A percentile compares a stretch with the other conserved stretches of the same genome.
These are phyloP conservation scores for Dendrocalamus latiflorus DNA, from an alignment of 202 grass and related monocot species.

Conservation along the genomic window DNA sequence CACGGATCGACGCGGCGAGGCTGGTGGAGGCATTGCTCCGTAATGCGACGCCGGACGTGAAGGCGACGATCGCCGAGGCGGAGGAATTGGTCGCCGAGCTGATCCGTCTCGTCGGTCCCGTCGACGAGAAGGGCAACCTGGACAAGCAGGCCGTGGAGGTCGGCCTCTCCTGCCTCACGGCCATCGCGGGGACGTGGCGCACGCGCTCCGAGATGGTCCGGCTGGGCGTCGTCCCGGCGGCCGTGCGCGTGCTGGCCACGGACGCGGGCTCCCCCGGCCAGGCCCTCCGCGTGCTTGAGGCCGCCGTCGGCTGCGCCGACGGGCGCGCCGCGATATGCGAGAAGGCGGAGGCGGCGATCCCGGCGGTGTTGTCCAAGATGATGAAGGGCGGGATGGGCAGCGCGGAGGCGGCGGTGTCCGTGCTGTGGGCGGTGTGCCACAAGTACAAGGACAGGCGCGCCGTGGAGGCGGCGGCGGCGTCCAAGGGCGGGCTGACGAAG, in stretches of 20 bases:
- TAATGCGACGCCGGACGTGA: constrained; percentile 10
- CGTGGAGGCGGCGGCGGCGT: constrained; percentile 33
- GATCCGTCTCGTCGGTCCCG: constrained; percentile 51
- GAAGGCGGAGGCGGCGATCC: constrained; percentile 23
- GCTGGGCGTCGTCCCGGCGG: constrained; percentile 35
- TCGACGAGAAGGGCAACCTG: constrained; percentile 32
- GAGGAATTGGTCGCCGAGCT: constrained; percentile 43
- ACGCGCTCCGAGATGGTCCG: constrained; percentile 46
- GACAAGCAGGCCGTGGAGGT: constrained; percentile 41
- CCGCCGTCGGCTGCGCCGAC: constrained; percentile 48
- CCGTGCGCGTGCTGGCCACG: constrained; percentile 28
- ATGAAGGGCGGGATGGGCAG: constrained; percentile 59
- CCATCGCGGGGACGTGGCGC: constrained; percentile 36
- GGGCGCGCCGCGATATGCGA: constrained; percentile 65
- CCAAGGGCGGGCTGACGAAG: constrained; percentile 48
- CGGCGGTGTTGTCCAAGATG: constrained; percentile 48
- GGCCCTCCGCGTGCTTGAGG: constrained; percentile 55
- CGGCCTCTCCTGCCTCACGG: constrained; percentile 45
- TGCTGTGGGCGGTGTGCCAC: constrained; percentile 76
- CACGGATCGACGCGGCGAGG: constrained; percentile 46
- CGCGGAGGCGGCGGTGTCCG: constrained; percentile 57
- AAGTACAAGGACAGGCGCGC: constrained; percentile 55
- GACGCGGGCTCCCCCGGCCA: background rate
- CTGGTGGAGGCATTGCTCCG: constrained; percentile 49
- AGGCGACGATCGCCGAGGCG: constrained; percentile 21